phyloP scores from a whole-genome alignment of 495 filamentous ascomycete genomes.

The Aspergillus biplanus region DNA sequence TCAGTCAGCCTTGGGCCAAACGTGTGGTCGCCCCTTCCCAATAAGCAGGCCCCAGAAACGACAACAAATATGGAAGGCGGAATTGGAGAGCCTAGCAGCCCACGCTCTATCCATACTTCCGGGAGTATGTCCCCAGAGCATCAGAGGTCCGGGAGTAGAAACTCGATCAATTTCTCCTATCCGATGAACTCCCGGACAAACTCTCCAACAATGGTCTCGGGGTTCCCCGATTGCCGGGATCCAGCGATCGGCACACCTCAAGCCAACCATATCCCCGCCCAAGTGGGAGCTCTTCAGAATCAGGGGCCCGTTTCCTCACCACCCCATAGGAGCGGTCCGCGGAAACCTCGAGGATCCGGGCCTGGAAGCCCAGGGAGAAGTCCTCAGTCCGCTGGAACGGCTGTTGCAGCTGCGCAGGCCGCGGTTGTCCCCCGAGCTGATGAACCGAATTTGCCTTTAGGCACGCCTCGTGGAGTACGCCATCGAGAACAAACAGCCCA shows the following conservation, averaged over 20 bases:
- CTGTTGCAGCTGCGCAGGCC: conserved; percentile 41
- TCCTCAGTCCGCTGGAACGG: conserved; percentile 41
- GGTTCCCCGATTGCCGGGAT: conserved; percentile 25
- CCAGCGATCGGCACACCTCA: conserved; percentile 20
- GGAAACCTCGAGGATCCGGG: conserved; percentile 48
- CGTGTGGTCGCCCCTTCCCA: conserved; percentile 52
- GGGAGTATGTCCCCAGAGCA: conserved; percentile 44
- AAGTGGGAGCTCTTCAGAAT: conserved; percentile 31
- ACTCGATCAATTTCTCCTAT: conserved; percentile 85
- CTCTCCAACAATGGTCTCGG: conserved; percentile 37
- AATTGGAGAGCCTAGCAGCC: conserved; percentile 25
- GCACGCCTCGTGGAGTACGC: conserved; percentile 15
- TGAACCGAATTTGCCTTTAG: conserved; percentile 14
- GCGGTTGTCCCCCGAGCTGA: conserved; percentile 25
- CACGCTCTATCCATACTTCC: conserved; percentile 30
- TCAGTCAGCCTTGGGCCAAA: conserved; percentile 59
- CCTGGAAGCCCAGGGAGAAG: conserved; percentile 45
- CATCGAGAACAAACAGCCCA: conserved; percentile 7
- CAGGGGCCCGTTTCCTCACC: conserved; percentile 47
- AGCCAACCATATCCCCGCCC: conserved; percentile 24
- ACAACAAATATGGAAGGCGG: conserved; percentile 52
- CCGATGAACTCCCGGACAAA: conserved; percentile 62
- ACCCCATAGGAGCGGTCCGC: conserved; percentile 54
- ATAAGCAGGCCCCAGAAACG: conserved; percentile 36
- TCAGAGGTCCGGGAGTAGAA: conserved; percentile 63